Evolutionary conservation across 2,329 filamentous ascomycete genomes (phyloP).

Genomic region (Pezicula carpinea): DNA sequence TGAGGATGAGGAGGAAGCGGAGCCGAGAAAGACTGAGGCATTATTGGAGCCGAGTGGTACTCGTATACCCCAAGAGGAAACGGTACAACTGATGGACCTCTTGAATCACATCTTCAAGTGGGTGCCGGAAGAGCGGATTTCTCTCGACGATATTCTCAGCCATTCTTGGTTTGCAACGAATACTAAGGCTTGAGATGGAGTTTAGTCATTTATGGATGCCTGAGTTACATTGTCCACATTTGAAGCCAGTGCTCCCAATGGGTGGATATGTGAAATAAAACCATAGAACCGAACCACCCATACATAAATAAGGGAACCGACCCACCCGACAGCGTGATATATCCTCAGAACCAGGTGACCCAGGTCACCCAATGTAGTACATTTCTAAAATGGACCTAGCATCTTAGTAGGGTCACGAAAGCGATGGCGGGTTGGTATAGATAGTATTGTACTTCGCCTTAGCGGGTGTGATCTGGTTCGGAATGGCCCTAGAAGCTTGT

Average conservation of each 20-base stretch:
- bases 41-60: slow-evolving; percentile 1
- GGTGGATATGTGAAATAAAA: background rate
- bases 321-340: background rate
- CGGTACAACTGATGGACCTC: slow-evolving; percentile 3
- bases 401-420: no score
- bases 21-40: slow-evolving; percentile 1
- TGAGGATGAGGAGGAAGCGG: slow-evolving; percentile 5
- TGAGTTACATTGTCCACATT: background rate
- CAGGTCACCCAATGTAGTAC: background rate
- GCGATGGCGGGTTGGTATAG: no score
- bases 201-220: background rate
- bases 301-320: background rate
- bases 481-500: no score
- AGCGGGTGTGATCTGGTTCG: no score
- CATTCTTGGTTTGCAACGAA: slow-evolving; percentile 2
- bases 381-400: background rate
- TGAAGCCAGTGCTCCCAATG: background rate
- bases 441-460: no score
- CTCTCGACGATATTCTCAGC: slow-evolving; percentile 4
- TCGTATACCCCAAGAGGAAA: slow-evolving; percentile 1
- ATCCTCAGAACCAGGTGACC: background rate
- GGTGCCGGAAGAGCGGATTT: slow-evolving; percentile 3
- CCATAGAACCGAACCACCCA: background rate
- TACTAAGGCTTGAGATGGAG: background rate
- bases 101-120: slow-evolving; percentile 3